Evolutionary conservation across 2,329 filamentous ascomycete genomes (phyloP).

Genomic region (Verticillium longisporum): DNA sequence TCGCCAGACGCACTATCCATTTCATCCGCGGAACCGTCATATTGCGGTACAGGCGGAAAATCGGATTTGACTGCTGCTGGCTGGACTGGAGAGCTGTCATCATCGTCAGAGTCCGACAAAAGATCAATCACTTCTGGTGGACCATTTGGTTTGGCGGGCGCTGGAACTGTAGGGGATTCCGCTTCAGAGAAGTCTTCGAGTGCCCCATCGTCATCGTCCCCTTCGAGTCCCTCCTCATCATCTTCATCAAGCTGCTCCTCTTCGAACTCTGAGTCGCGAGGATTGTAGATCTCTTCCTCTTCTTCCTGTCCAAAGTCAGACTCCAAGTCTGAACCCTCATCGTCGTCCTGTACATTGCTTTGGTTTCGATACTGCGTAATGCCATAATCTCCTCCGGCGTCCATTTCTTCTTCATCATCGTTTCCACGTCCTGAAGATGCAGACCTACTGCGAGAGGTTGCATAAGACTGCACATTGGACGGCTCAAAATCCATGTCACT

Average conservation of each 20-base stretch:
- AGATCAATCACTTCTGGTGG: slow-evolving; percentile 9
- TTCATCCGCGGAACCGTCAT: slow-evolving; percentile 6
- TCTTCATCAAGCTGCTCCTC: slow-evolving; percentile 9
- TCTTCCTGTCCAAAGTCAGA: slow-evolving; percentile 10
- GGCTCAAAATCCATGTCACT: slow-evolving; percentile 4
- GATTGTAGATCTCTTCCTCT: slow-evolving; percentile 5
- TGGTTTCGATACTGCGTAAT: slow-evolving; percentile 12
- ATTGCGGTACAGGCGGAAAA: slow-evolving; percentile 1
- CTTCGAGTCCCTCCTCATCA: slow-evolving; percentile 2
- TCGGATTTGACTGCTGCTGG: background rate
- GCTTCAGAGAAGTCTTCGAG: slow-evolving; percentile 10
- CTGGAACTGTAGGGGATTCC: background rate
- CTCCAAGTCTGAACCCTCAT: slow-evolving; percentile 9
- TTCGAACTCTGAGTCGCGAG: slow-evolving; percentile 4
- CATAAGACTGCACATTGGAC: background rate
- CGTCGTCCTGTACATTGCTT: slow-evolving; percentile 12
- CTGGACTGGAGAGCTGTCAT: slow-evolving; percentile 3
- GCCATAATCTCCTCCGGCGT: slow-evolving; percentile 11
- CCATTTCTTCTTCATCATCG: slow-evolving; percentile 4
- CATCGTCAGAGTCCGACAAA: slow-evolving; percentile 12
- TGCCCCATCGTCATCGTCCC: background rate
- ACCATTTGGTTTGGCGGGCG: background rate
- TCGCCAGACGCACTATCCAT: background rate
- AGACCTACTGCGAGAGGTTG: background rate
- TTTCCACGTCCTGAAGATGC: background rate